Evolutionary conservation across 2,329 filamentous ascomycete genomes (phyloP), one percentile per base, ranked within the genome.

Genomic region (Trichoderma sp.): DNA sequence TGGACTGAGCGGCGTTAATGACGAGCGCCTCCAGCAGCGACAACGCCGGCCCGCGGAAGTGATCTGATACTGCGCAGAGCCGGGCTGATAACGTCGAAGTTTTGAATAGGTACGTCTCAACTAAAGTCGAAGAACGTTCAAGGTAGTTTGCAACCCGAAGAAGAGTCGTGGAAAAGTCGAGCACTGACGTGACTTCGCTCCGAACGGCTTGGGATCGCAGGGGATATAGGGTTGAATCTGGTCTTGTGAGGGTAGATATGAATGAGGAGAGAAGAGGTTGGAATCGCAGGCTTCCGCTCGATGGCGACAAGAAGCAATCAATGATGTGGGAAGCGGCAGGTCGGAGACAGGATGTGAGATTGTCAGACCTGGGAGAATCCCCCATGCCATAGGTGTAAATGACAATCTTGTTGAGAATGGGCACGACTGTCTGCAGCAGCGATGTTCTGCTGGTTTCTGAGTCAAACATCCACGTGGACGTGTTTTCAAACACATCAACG

Each of bases 401-500:
- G 27, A 98, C 85, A 35, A 97, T 88, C 63, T 90, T 92, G 77
- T 93, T 89, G 81, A 98, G 92, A 16, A 93, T 89, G 6, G 88
- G 88, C 31, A 94, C 89, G 31, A 98, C 90, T 59, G 88, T 88
- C 21, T 89, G 88, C 75, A 94, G 90, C 66, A 98, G 89, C 74
- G 91, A 87, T 68, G 91, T 90, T 60, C 93, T 91, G 78, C 95
- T 92, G 31, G 91, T 86, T 12, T 91, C 88, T 1, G 89, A 88
- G 7, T 90, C 88, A 82, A 97, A 98, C 78, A 92, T 93, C 97
- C 96, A 99, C 6, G 92, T 95, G 35, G 91, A 90, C 50, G 93
- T 94, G 83, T 93, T 97, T 84, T 97, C 95, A 79, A 97, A 93
- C 7, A 97, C 90, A 80, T 97, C 95, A 29, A 97, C 89, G 77